Conservation (phyloP, 1,284 basidiomycete species). For the Pseudozyma pruni region DNA sequence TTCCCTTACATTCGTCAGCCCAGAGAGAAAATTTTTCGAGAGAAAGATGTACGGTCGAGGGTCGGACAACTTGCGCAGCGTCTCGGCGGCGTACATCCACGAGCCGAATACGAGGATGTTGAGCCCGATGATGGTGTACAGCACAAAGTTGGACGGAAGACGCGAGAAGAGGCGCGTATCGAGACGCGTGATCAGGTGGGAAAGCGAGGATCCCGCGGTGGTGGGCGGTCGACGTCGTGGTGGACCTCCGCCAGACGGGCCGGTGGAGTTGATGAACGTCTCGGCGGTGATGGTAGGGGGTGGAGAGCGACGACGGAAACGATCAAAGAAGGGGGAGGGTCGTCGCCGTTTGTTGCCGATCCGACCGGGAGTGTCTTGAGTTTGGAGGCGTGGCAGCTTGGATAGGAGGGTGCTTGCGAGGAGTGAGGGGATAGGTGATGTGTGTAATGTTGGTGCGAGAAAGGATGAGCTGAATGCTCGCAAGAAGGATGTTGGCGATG, state of each 20-base stretch:
- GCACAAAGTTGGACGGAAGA: constrained; percentile 13
- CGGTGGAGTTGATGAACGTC: not conserved
- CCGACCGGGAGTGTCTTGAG: constrained; percentile 6
- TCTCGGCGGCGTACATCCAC: constrained; percentile 49
- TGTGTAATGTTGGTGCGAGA: not conserved
- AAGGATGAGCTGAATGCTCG: constrained; percentile 16
- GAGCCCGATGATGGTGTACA: constrained; percentile 41
- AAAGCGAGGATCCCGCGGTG: not conserved
- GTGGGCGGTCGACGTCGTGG: not conserved
- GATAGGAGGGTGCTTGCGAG: constrained; percentile 1
- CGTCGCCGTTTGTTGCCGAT: not conserved
- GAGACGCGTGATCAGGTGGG: not conserved
- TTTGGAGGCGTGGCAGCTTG: constrained; percentile 10
- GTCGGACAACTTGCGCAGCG: constrained; percentile 70
- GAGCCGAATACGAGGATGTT: constrained; percentile 47
- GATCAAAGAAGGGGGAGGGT: constrained; percentile 20
- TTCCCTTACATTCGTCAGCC: constrained; percentile 74
- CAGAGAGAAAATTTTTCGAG: constrained; percentile 76
- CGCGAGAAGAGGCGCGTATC: constrained; percentile 13
- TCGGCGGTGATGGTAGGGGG: not conserved
- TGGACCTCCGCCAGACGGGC: not conserved
- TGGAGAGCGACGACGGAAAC: not conserved
- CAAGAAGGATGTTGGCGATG: constrained; percentile 7
- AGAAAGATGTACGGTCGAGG: constrained; percentile 73
- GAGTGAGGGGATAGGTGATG: not conserved